Percentiles rank a stretch among this genome's conserved stretches.
Conservation (phyloP, 1,284 basidiomycete species). For the Farysia itapuensis region DNA sequence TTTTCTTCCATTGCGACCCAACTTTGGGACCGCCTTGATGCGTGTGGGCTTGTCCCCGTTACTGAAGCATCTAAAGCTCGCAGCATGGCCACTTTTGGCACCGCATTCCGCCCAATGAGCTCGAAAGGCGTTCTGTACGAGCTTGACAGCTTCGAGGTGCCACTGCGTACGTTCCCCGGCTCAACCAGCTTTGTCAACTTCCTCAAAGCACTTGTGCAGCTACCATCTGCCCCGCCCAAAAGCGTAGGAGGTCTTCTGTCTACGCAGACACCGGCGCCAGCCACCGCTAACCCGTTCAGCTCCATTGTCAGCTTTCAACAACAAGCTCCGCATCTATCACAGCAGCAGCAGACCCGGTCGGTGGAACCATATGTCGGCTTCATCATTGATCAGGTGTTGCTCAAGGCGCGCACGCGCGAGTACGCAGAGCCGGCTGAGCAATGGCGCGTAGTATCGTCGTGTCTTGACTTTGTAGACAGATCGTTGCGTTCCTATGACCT, state of each 20-base stretch:
- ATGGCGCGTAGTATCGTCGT: conserved; percentile 83
- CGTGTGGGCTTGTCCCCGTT: conserved; percentile 50
- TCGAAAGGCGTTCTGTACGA: conserved; percentile 63
- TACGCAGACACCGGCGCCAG: no score
- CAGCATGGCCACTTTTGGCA: conserved; percentile 5
- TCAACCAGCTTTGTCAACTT: conserved; percentile 85
- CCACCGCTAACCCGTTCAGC: conserved; percentile 30
- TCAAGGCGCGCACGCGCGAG: conserved; percentile 66
- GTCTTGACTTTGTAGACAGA: conserved; percentile 81
- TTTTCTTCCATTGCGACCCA: conserved; percentile 70
- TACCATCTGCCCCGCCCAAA: conserved; percentile 9
- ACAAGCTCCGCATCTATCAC: conserved; percentile 8
- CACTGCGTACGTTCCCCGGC: conserved; percentile 76
- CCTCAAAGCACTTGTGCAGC: conserved; percentile 69
- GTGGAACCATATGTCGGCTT: conserved; percentile 80
- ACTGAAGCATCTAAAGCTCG: conserved; percentile 16
- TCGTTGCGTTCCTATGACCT: conserved; percentile 79
- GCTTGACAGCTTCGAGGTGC: conserved; percentile 80
- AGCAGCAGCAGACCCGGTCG: conserved; percentile 19
- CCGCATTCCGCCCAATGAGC: conserved; percentile 20
- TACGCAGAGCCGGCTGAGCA: conserved; percentile 75
- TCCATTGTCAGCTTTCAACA: conserved; percentile 27
- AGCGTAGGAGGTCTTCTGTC: conserved; percentile 2
- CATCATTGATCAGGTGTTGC: conserved; percentile 84
- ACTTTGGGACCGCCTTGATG: conserved; percentile 81